A percentile compares a stretch with the other conserved stretches of the same genome.
Conservation (phyloP, 805 yeast genomes). For the Yarrowia keelungensis region DNA sequence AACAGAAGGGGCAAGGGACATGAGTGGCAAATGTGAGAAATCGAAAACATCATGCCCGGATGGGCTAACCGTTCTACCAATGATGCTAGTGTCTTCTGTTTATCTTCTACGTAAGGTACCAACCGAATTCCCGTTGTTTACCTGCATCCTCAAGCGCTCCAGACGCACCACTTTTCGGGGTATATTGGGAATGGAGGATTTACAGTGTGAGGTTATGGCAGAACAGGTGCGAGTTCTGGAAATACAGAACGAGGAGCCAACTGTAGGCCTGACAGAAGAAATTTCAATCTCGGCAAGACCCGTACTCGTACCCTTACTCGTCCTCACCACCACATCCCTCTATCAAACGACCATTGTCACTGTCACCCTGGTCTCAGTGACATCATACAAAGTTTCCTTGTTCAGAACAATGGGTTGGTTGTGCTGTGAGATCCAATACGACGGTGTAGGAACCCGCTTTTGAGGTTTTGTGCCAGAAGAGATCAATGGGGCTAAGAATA, state of each 20-base stretch:
- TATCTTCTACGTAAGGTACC: conserved; percentile 9
- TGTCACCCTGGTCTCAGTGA: not conserved
- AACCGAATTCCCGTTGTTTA: conserved; percentile 18
- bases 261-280: too few species aligned
- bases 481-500: too few species aligned
- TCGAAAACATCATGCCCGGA: too few species aligned
- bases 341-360: too few species aligned
- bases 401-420: conserved; percentile 17
- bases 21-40: not conserved
- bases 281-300: too few species aligned
- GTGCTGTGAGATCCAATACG: conserved; percentile 15
- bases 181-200: conserved; percentile 8
- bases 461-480: not conserved
- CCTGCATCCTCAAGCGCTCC: conserved; percentile 31
- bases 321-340: not conserved
- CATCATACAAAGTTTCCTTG: conserved; percentile 14
- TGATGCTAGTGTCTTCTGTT: too few species aligned
- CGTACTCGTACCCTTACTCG: too few species aligned
- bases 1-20: too few species aligned
- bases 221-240: too few species aligned
- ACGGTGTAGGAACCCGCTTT: conserved; percentile 10
- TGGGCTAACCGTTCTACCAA: too few species aligned
- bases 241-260: too few species aligned
- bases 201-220: conserved; percentile 3
- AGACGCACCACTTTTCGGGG: conserved; percentile 14